Base-by-base conservation (phyloP, 805 yeast genomes). In the Ogataea neopini region DNA sequence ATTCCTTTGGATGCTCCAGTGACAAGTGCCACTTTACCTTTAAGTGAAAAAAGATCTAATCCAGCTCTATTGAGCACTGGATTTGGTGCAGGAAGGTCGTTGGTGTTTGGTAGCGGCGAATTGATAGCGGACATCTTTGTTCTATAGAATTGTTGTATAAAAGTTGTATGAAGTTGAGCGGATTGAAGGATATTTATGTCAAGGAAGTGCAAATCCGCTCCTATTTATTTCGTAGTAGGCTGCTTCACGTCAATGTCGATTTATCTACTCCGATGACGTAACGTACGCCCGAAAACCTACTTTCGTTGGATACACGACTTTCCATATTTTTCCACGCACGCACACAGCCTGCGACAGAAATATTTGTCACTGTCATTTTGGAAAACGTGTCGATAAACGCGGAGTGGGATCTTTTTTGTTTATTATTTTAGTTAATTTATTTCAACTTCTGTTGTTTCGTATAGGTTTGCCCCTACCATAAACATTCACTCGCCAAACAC, bases 1-100 rank as follows among this genome's bases (percentile, higher is more conserved):
- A 88, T 88, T 17, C 96, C 96, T 32, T 83, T 75, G n/a, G 92
- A 84, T 6, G 88, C 85, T 25, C 96, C 96, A 9, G 94, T 84
- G 47, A 88, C 77, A 1, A 87, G 79, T 4, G 94, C 94, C n/a
- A 83, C 88, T 69, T 86, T 88, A 18, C 94, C 94, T 70, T 83
- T 83, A 52, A 88, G 75, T 3, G 88, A 82, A 67, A 88, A 88
- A 54, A 86, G 71, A 51, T 83, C 87, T 52, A 84, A 68, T 29
- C 84, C 81, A 60, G 74, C 67, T 44, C 69, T 66, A 23, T 80
- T 68, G 32, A 80, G 66, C 50, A 68, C 63, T 41, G 90, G 90
- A 13, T 72, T 70, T 41, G 75, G 70, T 44, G 69, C 68, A 46
- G 89, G 88, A 17, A 81, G 68, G 7, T 75, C 72, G 8, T 60